Percentiles rank a stretch among this genome's conserved stretches.
Evolutionary conservation across 148 eudicot genomes (phyloP).

Genomic region (Polygonum maritimum): DNA sequence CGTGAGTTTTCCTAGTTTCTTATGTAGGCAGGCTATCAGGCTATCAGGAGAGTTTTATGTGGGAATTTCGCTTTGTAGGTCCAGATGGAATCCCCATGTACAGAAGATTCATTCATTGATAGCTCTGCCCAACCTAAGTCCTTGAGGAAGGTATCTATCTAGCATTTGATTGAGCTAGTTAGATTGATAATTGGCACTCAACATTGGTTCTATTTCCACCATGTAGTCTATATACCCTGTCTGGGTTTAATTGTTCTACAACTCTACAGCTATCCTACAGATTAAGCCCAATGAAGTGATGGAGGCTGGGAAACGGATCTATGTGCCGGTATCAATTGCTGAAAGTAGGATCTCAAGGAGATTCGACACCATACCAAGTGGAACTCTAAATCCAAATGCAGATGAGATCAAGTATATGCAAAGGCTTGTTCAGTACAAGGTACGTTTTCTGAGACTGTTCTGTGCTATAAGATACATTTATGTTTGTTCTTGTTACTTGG

Average conservation of each 20-base stretch:
- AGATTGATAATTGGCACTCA: not conserved
- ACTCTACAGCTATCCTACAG: constrained; percentile 52
- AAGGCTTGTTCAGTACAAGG: constrained; percentile 94
- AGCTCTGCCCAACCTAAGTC: constrained; percentile 16
- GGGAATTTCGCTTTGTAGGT: constrained; percentile 32
- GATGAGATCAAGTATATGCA: constrained; percentile 84
- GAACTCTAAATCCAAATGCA: constrained; percentile 84
- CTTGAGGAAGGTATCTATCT: constrained; percentile 54
- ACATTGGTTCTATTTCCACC: not conserved
- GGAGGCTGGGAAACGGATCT: constrained; percentile 58
- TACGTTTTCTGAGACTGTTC: constrained; percentile 10
- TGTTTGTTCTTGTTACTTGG: not conserved
- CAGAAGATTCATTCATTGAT: constrained; percentile 10
- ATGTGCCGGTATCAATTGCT: constrained; percentile 72
- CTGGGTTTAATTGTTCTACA: constrained; percentile 37
- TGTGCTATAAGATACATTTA: not conserved
- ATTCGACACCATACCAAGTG: constrained; percentile 81
- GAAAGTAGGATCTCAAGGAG: constrained; percentile 77
- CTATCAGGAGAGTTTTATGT: not conserved
- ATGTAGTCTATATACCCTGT: constrained; percentile 7
- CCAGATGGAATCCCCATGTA: constrained; percentile 32
- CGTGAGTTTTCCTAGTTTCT: constrained; percentile 32
- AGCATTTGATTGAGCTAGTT: not conserved
- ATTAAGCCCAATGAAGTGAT: constrained; percentile 72
- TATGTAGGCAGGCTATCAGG: not conserved